Percentiles rank a stretch among this genome's conserved stretches.
Conservation (phyloP, 345 rosid genomes). For the Citrus australasica region DNA sequence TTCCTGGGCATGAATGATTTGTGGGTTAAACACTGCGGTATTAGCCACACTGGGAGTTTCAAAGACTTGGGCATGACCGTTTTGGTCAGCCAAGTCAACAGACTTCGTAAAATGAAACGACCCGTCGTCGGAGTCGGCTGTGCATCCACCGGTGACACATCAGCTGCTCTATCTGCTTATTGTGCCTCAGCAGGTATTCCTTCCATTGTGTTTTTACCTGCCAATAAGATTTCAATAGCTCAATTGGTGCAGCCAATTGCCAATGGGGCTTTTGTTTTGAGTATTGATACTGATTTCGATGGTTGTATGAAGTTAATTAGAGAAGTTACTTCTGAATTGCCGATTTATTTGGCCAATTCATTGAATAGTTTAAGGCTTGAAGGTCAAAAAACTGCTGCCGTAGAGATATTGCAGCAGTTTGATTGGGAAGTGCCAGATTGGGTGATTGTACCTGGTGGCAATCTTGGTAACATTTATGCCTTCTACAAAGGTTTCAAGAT, state of each 20-base stretch:
- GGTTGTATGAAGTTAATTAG: constrained; percentile 90
- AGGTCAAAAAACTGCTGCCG: constrained; percentile 90
- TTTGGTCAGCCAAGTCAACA: constrained; percentile 86
- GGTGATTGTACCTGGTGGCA: constrained; percentile 96
- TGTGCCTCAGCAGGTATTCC: constrained; percentile 93
- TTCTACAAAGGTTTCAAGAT: constrained; percentile 88
- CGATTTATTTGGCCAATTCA: constrained; percentile 82
- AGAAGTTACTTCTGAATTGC: constrained; percentile 75
- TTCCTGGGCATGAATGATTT: constrained; percentile 76
- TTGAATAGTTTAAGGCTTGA: constrained; percentile 83
- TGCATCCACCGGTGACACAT: constrained; percentile 92
- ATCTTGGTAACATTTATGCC: constrained; percentile 86
- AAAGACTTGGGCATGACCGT: constrained; percentile 96
- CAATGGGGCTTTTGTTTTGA: constrained; percentile 85
- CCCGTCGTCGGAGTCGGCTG: constrained; percentile 90
- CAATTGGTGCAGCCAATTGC: constrained; percentile 94
- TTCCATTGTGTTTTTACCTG: constrained; percentile 79
- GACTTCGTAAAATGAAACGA: constrained; percentile 61
- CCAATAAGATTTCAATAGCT: constrained; percentile 87
- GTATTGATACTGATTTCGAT: constrained; percentile 88
- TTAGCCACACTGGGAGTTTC: constrained; percentile 89
- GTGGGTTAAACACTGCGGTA: constrained; percentile 96
- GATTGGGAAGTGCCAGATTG: constrained; percentile 95
- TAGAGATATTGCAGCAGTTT: constrained; percentile 91
- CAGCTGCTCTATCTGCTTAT: constrained; percentile 84